phyloP scores from a whole-genome alignment of 768 basidiomycete genomes.

The Lentinus tigrinus region DNA sequence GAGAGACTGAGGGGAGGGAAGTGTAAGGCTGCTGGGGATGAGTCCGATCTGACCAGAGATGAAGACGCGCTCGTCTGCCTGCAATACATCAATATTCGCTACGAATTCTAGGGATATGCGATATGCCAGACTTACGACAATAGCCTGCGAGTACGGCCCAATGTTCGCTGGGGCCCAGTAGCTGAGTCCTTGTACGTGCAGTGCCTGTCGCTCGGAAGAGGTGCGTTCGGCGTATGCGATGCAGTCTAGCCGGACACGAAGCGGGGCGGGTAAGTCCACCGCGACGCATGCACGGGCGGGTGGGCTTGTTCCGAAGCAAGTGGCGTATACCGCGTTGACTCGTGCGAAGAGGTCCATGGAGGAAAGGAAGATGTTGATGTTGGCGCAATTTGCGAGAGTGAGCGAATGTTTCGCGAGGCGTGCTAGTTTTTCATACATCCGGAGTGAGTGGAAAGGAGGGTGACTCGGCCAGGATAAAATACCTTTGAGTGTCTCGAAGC shows the following conservation, averaged over 20 bases:
- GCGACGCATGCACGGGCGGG: constrained; percentile 95
- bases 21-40: constrained; percentile 65
- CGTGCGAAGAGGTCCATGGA: constrained; percentile 77
- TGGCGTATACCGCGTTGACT: constrained; percentile 76
- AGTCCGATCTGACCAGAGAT: constrained; percentile 96
- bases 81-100: neutral
- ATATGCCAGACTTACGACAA: constrained; percentile 53
- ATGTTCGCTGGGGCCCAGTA: constrained; percentile 99
- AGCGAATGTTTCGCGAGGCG: constrained; percentile 38
- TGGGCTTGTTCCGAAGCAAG: constrained; percentile 87
- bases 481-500: constrained; percentile 71
- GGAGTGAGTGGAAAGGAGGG: neutral
- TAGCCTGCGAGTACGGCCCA: constrained; percentile 95
- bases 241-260: constrained; percentile 72
- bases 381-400: constrained; percentile 57
- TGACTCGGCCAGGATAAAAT: neutral
- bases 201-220: constrained; percentile 54
- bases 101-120: neutral
- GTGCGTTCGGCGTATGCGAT: constrained; percentile 58
- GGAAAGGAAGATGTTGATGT: constrained; percentile 81
- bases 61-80: constrained; percentile 79
- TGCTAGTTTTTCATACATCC: neutral
- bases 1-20: constrained; percentile 62
- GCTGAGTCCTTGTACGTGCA: constrained; percentile 94
- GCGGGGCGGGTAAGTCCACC: constrained; percentile 59